Evolutionary conservation across 352 stramenopile genomes (phyloP).

Genomic region (Phytophthora nicotianae): DNA sequence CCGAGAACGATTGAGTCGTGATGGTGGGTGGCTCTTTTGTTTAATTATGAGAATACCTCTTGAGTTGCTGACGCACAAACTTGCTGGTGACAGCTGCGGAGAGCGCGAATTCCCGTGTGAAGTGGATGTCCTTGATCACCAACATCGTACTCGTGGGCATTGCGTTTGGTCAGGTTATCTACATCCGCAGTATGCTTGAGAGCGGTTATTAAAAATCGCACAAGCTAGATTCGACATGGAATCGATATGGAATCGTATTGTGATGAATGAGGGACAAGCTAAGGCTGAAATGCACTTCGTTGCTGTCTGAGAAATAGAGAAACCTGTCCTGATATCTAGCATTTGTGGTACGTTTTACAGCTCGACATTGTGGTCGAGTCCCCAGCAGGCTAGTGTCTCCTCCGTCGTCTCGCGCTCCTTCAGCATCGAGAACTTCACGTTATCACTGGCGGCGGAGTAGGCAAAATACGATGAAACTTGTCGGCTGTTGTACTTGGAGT

Average conservation of each 20-base stretch:
- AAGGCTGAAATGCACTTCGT: slow-evolving; percentile 14
- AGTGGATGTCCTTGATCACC: slow-evolving; percentile 82
- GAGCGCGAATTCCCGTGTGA: slow-evolving; percentile 79
- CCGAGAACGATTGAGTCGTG: slow-evolving; percentile 73
- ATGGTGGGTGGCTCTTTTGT: slow-evolving; percentile 42
- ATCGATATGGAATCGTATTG: too few species aligned
- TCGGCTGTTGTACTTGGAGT: slow-evolving; percentile 90
- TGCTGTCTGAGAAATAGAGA: slow-evolving; percentile 25
- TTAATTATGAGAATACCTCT: too few species aligned
- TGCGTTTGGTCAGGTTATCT: slow-evolving; percentile 80
- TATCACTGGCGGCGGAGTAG: slow-evolving; percentile 41
- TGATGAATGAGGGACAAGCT: slow-evolving; percentile 8
- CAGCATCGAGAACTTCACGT: slow-evolving; percentile 60
- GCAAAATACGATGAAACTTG: slow-evolving; percentile 70
- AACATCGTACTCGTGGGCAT: slow-evolving; percentile 82
- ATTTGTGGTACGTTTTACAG: slow-evolving; percentile 22
- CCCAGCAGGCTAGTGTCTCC: slow-evolving; percentile 77
- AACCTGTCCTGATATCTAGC: slow-evolving; percentile 10
- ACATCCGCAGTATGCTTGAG: slow-evolving; percentile 85
- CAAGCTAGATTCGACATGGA: neutral
- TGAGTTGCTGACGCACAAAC: slow-evolving; percentile 6
- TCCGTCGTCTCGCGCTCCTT: slow-evolving; percentile 72
- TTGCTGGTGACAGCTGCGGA: slow-evolving; percentile 56
- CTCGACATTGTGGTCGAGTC: slow-evolving; percentile 49
- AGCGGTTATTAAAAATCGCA: slow-evolving; percentile 59